phyloP scores from a whole-genome alignment of 768 basidiomycete genomes.

The Lactarius tabidus region DNA sequence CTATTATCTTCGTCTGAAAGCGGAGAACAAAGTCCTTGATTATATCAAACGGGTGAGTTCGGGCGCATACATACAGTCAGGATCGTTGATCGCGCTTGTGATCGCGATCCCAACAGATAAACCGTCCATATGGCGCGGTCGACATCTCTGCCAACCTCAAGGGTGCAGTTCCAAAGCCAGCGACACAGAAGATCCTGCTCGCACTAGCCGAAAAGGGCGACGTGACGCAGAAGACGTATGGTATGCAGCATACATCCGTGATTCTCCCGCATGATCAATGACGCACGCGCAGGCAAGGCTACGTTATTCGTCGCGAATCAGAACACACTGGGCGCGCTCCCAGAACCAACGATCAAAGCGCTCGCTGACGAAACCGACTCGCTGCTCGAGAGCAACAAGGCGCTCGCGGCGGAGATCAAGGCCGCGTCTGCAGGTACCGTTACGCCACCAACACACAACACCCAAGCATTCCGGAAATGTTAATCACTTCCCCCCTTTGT shows the following conservation, averaged over 20 bases:
- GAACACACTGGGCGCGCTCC: slow-evolving; percentile 60
- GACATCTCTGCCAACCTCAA: slow-evolving; percentile 91
- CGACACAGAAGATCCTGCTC: slow-evolving; percentile 78
- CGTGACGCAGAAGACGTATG: slow-evolving; percentile 79
- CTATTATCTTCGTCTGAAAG: background rate
- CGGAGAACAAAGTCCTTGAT: slow-evolving; percentile 24
- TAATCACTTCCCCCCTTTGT: background rate
- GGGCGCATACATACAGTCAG: background rate
- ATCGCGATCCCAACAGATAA: slow-evolving; percentile 63
- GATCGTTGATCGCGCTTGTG: too few species aligned
- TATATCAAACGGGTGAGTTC: slow-evolving; percentile 26
- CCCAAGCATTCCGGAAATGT: slow-evolving; percentile 23
- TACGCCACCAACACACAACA: slow-evolving; percentile 7
- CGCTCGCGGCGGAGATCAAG: slow-evolving; percentile 49
- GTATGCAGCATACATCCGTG: slow-evolving; percentile 36
- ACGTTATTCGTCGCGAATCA: slow-evolving; percentile 87
- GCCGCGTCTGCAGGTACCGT: slow-evolving; percentile 41
- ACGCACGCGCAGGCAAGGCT: slow-evolving; percentile 57
- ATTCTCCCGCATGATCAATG: slow-evolving; percentile 2
- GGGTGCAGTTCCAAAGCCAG: slow-evolving; percentile 79
- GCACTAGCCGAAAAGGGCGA: slow-evolving; percentile 82
- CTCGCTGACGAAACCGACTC: slow-evolving; percentile 57
- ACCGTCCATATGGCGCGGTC: slow-evolving; percentile 90
- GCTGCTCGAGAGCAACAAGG: slow-evolving; percentile 58
- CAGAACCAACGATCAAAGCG: slow-evolving; percentile 52